Evolutionary conservation across 257 asterid species (phyloP), one percentile per base, ranked within the genome.

Genomic region (Solanum piurae): DNA sequence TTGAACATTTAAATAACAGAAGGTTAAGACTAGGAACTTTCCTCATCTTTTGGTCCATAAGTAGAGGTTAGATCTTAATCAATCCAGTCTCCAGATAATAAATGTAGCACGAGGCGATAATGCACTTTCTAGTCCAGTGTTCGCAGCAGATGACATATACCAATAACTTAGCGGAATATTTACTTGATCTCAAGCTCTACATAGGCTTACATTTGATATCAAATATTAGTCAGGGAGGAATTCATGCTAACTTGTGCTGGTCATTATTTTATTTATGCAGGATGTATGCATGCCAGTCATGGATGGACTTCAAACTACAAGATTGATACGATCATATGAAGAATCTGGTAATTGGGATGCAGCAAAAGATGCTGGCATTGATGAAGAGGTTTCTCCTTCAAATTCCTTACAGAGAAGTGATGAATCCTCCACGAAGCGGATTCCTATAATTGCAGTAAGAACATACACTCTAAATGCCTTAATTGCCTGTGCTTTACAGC

Each of bases 281-380:
- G 99, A 96, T 88, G 98, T 96, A 23, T 95, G 93, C 91, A 96
- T 95, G 99, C 99, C 99, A 11, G 95, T 92, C 86, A 94, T 96
- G 98, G 95, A 95, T 90, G 99, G 99, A 42, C 95, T 95, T 83
- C 92, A 95, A 92, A 98, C 99, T 11, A 95, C 98, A 9, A 91
- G 95, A 89, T 66, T 94, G 77, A 96, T 96, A 86, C 92, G 99
- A 79, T 94, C 98, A 2, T 96, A 86, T 21, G 99, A 96, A 90
- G 95, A 96, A 91, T 92, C 95, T 7, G 99, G 99, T 33, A 93
- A 91, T 79, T 96, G 98, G 98, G 96, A 94, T 4, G 98, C 94
- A 36, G 98, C 99, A 18, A 80, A 69, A 23, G 91, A 91, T 86
- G 98, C 96, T 58, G 99, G 98, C 87, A 86, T 94, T 34, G 94